Evolutionary conservation across 179 eudicot species (phyloP), one percentile per base, ranked within the genome.

Genomic region (Spergularia azorica): DNA sequence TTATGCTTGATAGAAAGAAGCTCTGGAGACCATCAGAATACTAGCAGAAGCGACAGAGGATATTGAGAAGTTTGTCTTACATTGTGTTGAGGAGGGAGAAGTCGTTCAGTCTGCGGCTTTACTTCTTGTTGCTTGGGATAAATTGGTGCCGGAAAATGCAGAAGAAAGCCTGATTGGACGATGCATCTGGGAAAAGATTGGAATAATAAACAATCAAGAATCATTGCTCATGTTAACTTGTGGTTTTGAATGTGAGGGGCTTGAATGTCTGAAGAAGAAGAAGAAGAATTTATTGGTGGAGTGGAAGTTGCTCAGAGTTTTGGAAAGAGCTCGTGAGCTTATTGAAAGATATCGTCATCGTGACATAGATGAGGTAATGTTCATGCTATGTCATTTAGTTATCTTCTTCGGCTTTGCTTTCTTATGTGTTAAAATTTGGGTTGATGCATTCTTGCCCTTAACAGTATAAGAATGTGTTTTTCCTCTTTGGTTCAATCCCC

Each of bases 101-200:
- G 48, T 43, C 48, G 1, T 43, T 5, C 48, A 17, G 62, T 58
- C 17, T 15, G n/a, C 62, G 62, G 62, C 20, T 16, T 58, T 58
- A 58, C 62, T 58, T 58, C 16, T 58, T 16, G 62, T 5, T 17
- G 62, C 62, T 58, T 58, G 62, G 62, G 62, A 58, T 58, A 58
- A 26, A 58, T 17, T 58, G n/a, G 20, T 58, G 16, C 20, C 26
- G 9, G 62, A 58, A 18, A 1, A 0, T 16, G 62, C 62, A 58
- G 62, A 58, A n/a, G 62, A 58, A 16, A 58, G 62, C 62, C 17
- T 58, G 62, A 6, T 58, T 58, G 62, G 18, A 17, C 62, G 62
- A 58, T 5, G 16, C 62, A 17, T 58, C 62, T 58, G 62, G 62
- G 62, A 18, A 58, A 1, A 17, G 3, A 58, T 58, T 0, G 62